Base-by-base conservation (phyloP, 768 basidiomycete genomes). In the Rubroboletus pulcherrimus region DNA sequence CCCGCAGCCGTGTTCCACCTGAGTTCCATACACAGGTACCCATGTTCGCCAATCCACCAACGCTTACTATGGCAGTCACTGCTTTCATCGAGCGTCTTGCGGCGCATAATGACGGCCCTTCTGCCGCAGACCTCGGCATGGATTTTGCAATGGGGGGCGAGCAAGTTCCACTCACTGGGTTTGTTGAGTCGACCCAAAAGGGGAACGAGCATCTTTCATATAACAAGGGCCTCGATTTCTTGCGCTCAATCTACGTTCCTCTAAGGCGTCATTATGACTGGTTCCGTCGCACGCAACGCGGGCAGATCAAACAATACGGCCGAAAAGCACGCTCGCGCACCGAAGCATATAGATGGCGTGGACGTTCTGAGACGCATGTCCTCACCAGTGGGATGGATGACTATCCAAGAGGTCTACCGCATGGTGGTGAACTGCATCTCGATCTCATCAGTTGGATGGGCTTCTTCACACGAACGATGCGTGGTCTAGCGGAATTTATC, bases 371-470 rank as follows among this genome's bases (percentile, higher is more conserved):
- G 63, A 79, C 80, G 29, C 93, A 96, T 71, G 89, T 98, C 38
- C 75, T 98, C 54, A 97, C 96, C 0, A 92, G 89, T 64, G 95
- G 95, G 1, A 87, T 98, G 85, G 95, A 98, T 68, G 95, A 98
- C 72, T 98, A 95, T 71, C 95, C 95, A 11, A 81, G 95, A 51
- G 93, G 90, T 14, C 83, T 86, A 29, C 89, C 95, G 7, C 92
- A 94, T 65, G 79, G 85, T 2, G 95, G 96, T 47, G 95, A 98
- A 74, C 76, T 98, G 45, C 95, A 98, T 70, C 70, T 98, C 55
- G 95, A 98, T 71, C 73, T 98, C 54, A 91, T 94, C 59, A 88
- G 89, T 31, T 98, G 95, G 95, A 92, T 98, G 86, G 95, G 83
- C 4, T 97, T 93, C 77, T 98, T 98, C 73, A 83, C 91, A 34